Evolutionary conservation across 768 basidiomycete species (phyloP).

Genomic region (Collybia mongolica): DNA sequence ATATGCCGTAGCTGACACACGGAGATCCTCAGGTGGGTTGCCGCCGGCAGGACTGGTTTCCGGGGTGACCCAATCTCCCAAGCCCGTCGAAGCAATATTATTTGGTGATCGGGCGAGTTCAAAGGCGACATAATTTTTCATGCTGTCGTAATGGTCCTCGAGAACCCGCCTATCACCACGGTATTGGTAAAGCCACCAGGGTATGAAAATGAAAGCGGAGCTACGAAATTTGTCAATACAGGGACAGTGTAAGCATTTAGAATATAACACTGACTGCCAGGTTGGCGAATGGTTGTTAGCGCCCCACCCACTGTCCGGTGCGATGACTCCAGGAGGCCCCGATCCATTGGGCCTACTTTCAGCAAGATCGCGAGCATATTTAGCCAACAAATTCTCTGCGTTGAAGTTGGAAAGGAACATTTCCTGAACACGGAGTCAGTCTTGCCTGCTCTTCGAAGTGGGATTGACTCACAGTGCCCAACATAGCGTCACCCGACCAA

Average conservation of each 20-base stretch:
- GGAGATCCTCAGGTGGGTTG: slow-evolving; percentile 27
- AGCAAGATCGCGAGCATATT: slow-evolving; percentile 23
- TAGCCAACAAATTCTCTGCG: slow-evolving; percentile 22
- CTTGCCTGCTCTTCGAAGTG: neutral
- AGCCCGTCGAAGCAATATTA: slow-evolving; percentile 20
- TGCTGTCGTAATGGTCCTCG: slow-evolving; percentile 22
- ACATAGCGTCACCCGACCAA: slow-evolving; percentile 28
- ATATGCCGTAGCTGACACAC: slow-evolving; percentile 26
- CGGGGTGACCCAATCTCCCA: slow-evolving; percentile 43
- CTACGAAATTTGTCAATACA: slow-evolving; percentile 3
- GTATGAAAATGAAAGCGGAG: slow-evolving; percentile 27
- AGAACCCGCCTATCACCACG: slow-evolving; percentile 24
- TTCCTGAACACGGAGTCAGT: slow-evolving; percentile 14
- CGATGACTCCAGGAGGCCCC: slow-evolving; percentile 25
- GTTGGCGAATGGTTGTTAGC: slow-evolving; percentile 29
- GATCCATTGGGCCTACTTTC: slow-evolving; percentile 21
- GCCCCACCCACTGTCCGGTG: slow-evolving; percentile 28
- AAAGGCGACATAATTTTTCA: slow-evolving; percentile 28
- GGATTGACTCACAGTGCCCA: slow-evolving; percentile 20
- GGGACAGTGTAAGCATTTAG: neutral
- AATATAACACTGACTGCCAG: slow-evolving; percentile 24
- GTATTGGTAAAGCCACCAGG: slow-evolving; percentile 27
- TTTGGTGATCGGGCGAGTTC: slow-evolving; percentile 26
- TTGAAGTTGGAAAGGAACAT: slow-evolving; percentile 28
- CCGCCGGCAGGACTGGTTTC: slow-evolving; percentile 38